A percentile compares a stretch with the other conserved stretches of the same genome.
phyloP scores from a whole-genome alignment of 2,329 filamentous ascomycete species.

The Neofusicoccum sp. region DNA sequence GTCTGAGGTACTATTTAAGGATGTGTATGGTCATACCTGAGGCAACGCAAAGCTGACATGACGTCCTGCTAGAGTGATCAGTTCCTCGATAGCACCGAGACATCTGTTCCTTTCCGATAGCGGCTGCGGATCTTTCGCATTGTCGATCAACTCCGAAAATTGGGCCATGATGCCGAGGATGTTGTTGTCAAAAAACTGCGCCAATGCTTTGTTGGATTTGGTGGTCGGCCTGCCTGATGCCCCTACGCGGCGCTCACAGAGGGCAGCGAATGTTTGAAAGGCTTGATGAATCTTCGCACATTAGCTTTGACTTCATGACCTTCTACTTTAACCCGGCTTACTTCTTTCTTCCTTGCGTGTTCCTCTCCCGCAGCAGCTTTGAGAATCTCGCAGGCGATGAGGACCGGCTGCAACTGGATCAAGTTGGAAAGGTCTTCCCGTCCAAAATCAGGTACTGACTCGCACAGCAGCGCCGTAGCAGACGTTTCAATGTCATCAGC shows the following conservation, averaged over 20 bases:
- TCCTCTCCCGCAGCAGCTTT: conserved; percentile 73
- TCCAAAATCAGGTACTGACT: conserved; percentile 69
- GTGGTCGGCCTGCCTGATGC: conserved; percentile 41
- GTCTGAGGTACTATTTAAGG: conserved; percentile 9
- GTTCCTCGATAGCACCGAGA: conserved; percentile 80
- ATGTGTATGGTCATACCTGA: conserved; percentile 59
- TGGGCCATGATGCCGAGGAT: conserved; percentile 83
- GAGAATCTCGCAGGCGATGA: conserved; percentile 76
- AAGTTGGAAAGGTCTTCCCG: conserved; percentile 64
- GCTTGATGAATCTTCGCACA: conserved; percentile 46
- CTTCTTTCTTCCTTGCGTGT: conserved; percentile 52
- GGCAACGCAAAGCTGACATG: conserved; percentile 78
- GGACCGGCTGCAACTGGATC: conserved; percentile 71
- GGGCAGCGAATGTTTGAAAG: conserved; percentile 44
- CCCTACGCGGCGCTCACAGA: conserved; percentile 51
- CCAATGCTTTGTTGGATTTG: conserved; percentile 59
- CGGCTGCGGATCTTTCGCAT: conserved; percentile 56
- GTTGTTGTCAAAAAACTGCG: conserved; percentile 76
- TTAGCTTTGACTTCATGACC: not conserved
- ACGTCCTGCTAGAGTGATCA: conserved; percentile 73
- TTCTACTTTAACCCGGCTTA: conserved; percentile 45
- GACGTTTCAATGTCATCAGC: conserved; percentile 66
- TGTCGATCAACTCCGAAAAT: conserved; percentile 76
- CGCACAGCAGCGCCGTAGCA: conserved; percentile 65
- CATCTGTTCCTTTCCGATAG: conserved; percentile 71